Conservation (phyloP, 108 stramenopile genomes). For the Schizochytrium sp. region DNA sequence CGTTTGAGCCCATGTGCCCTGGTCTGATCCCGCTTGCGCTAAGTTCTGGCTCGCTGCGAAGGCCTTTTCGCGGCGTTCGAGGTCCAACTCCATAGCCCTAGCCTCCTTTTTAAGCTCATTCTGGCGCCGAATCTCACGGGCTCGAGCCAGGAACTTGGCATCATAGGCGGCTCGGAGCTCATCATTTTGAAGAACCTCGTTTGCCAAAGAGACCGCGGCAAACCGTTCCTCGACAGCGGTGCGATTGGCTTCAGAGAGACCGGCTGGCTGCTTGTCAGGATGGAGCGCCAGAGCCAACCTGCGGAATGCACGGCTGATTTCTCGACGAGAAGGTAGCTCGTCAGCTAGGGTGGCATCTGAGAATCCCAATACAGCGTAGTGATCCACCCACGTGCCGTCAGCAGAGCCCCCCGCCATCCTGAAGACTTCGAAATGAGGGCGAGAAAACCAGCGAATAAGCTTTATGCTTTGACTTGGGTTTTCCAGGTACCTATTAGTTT, state of each 20-base stretch:
- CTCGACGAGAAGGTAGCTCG: not conserved
- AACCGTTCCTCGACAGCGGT: not conserved
- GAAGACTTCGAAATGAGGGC: not conserved
- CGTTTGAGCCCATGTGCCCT: not conserved
- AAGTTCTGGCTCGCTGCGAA: not conserved
- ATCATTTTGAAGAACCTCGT: conserved; percentile 39
- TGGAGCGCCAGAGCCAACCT: conserved; percentile 44
- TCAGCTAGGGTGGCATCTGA: not conserved
- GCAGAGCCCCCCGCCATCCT: conserved; percentile 24
- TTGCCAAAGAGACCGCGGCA: conserved; percentile 12
- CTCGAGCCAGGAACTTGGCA: not conserved
- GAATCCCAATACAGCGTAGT: conserved; percentile 39
- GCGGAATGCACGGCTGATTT: conserved; percentile 46
- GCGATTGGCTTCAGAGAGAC: not conserved
- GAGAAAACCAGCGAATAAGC: not conserved
- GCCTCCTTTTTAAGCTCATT: not conserved
- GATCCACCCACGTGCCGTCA: conserved; percentile 34
- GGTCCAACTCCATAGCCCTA: not conserved
- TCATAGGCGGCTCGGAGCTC: conserved; percentile 41
- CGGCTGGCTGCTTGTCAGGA: conserved; percentile 49
- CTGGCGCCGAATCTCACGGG: not conserved
- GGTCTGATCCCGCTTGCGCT: not conserved
- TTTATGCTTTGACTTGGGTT: not conserved
- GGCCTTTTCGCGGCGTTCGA: not conserved
- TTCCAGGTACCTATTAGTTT: too few species aligned